Conservation (phyloP, 1,139 yeast genomes). For the Zygoascus sp. region DNA sequence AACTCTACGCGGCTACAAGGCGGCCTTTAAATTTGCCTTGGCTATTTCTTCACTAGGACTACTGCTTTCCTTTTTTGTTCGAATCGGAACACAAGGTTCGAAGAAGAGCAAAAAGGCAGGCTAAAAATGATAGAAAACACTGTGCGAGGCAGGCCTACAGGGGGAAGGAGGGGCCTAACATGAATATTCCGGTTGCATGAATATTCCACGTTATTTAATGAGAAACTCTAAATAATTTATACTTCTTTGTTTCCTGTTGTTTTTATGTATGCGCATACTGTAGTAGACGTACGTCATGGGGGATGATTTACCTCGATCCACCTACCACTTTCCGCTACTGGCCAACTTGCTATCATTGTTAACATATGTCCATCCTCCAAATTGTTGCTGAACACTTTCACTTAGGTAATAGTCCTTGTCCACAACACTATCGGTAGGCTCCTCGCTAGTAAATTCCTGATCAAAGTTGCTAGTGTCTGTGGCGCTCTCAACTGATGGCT, state of each 20-base stretch:
- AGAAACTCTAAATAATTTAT: too few species aligned
- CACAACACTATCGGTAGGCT: constrained; percentile 93
- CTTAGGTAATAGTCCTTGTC: constrained; percentile 59
- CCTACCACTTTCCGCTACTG: constrained; percentile 24
- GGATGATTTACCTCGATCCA: not conserved
- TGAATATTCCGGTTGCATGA: too few species aligned
- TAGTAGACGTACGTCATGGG: too few species aligned
- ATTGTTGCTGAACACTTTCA: constrained; percentile 90
- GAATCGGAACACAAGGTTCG: constrained; percentile 33
- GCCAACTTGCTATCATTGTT: constrained; percentile 37
- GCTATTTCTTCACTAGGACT: constrained; percentile 35
- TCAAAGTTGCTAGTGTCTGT: constrained; percentile 92
- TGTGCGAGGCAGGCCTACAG: too few species aligned
- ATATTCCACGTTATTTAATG: too few species aligned
- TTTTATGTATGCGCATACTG: not conserved
- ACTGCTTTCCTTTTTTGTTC: constrained; percentile 33
- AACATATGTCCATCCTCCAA: constrained; percentile 98
- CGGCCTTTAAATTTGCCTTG: constrained; percentile 41
- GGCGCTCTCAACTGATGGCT: constrained; percentile 83
- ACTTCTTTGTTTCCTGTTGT: too few species aligned
- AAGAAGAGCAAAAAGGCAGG: not conserved
- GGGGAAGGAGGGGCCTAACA: too few species aligned
- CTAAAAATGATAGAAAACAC: not conserved
- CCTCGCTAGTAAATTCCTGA: constrained; percentile 85
- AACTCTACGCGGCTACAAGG: constrained; percentile 36